These are phyloP conservation scores for Croton laevigatus DNA, from an alignment of 441 rosid genomes.

Conservation along the genomic window DNA sequence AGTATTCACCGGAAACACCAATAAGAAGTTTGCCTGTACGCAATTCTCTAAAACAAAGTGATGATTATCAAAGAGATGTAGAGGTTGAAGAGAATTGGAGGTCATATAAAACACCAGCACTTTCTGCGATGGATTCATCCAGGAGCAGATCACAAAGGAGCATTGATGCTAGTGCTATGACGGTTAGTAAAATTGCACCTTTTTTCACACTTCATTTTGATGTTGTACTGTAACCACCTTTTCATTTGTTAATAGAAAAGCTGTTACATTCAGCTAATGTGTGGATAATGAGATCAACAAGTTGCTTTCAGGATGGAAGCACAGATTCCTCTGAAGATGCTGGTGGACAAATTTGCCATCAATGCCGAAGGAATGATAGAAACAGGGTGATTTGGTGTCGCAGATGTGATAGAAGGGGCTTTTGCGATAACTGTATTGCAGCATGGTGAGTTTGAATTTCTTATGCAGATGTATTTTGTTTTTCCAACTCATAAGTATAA, in stretches of 20 bases:
- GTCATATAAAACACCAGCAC: constrained; percentile 50
- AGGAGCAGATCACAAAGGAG: constrained; percentile 54
- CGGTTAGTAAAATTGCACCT: constrained; percentile 34
- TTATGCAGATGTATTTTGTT: constrained; percentile 11
- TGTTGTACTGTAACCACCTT: neutral
- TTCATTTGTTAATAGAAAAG: neutral
- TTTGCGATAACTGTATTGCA: constrained; percentile 70
- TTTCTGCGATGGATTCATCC: constrained; percentile 55
- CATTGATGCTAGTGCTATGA: constrained; percentile 44
- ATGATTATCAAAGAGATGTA: constrained; percentile 49
- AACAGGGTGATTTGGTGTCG: constrained; percentile 71
- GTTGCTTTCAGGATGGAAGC: constrained; percentile 56
- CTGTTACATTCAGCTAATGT: neutral
- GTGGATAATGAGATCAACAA: constrained; percentile 17
- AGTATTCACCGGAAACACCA: constrained; percentile 61
- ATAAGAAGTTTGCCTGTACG: constrained; percentile 40
- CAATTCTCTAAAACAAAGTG: constrained; percentile 43
- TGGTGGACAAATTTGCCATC: constrained; percentile 80
- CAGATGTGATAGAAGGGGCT: constrained; percentile 82
- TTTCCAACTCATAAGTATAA: constrained; percentile 18
- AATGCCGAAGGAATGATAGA: constrained; percentile 64
- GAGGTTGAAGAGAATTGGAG: constrained; percentile 61
- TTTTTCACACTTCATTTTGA: neutral
- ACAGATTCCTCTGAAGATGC: constrained; percentile 67
- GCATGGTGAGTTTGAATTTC: constrained; percentile 52